Evolutionary conservation across 2,329 filamentous ascomycete genomes (phyloP).

Genomic region (Cryphonectria radicalis): DNA sequence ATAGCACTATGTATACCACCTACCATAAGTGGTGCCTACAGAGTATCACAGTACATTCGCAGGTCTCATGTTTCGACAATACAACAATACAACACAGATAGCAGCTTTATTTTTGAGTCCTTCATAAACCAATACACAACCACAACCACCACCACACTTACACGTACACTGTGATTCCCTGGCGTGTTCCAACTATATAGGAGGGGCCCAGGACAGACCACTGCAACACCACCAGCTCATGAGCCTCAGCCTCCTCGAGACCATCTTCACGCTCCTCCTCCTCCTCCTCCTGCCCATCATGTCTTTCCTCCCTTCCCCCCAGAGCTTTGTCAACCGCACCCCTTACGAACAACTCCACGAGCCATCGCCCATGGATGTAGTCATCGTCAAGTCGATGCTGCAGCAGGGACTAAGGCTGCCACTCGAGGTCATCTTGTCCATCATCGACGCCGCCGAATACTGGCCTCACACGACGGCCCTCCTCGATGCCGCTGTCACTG

Average conservation of each 20-base stretch:
- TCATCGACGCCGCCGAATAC: constrained; percentile 66
- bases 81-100: not conserved
- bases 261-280: constrained; percentile 2
- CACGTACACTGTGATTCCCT: not conserved
- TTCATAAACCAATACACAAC: not conserved
- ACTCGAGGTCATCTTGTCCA: constrained; percentile 57
- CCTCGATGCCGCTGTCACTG: constrained; percentile 29
- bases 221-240: not conserved
- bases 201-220: not conserved
- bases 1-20: not conserved
- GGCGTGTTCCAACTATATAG: not conserved
- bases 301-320: constrained; percentile 21
- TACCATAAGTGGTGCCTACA: not conserved
- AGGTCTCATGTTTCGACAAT: not conserved
- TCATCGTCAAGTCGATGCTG: constrained; percentile 54
- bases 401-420: constrained; percentile 50
- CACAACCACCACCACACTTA: not conserved
- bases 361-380: constrained; percentile 53
- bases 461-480: constrained; percentile 56
- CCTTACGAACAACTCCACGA: constrained; percentile 26
- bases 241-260: constrained; percentile 8
- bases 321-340: not conserved
- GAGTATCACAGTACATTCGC: not conserved
- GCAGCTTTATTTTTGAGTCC: too few species aligned
- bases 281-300: constrained; percentile 19